Percentiles rank a stretch among this genome's conserved stretches.
Evolutionary conservation across 129 eudicot species (phyloP).

Genomic region (Scalesia atractyloides): DNA sequence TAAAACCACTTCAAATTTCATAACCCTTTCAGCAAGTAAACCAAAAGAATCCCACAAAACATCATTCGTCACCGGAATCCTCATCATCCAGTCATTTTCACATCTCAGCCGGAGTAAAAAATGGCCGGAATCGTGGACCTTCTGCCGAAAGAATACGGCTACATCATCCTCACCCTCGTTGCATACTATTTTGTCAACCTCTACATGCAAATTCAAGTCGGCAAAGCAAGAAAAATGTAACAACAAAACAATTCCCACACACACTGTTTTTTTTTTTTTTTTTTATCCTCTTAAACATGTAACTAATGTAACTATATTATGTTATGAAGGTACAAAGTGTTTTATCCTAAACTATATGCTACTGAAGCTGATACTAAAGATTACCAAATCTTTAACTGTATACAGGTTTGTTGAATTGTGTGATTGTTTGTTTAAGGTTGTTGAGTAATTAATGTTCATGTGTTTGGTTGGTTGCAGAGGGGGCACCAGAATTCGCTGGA

Average conservation of each 20-base stretch:
- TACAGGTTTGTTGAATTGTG: conserved; percentile 57
- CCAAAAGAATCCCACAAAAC: conserved; percentile 2
- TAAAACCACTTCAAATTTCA: background rate
- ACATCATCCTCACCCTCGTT: conserved; percentile 20
- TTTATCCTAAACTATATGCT: conserved; percentile 75
- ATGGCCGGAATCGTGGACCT: conserved; percentile 38
- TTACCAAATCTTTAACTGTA: conserved; percentile 85
- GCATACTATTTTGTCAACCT: conserved; percentile 29
- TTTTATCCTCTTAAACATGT: conserved; percentile 2
- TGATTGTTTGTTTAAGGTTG: background rate
- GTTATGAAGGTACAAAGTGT: conserved; percentile 65
- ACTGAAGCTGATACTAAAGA: conserved; percentile 86
- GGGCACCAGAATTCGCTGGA: conserved; percentile 97
- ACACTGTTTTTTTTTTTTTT: background rate
- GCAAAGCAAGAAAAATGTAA: conserved; percentile 40
- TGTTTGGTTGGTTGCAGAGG: conserved; percentile 60
- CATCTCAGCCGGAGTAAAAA: conserved; percentile 16
- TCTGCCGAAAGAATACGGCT: conserved; percentile 38
- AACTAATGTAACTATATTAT: background rate
- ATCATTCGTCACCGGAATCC: background rate
- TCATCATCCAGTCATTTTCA: background rate
- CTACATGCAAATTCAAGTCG: conserved; percentile 42
- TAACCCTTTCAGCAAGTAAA: background rate
- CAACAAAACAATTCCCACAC: background rate
- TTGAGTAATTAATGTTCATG: background rate